Evolutionary conservation across 202 grass and related monocot species (phyloP).

Genomic region (Brachypodium distachyon): DNA sequence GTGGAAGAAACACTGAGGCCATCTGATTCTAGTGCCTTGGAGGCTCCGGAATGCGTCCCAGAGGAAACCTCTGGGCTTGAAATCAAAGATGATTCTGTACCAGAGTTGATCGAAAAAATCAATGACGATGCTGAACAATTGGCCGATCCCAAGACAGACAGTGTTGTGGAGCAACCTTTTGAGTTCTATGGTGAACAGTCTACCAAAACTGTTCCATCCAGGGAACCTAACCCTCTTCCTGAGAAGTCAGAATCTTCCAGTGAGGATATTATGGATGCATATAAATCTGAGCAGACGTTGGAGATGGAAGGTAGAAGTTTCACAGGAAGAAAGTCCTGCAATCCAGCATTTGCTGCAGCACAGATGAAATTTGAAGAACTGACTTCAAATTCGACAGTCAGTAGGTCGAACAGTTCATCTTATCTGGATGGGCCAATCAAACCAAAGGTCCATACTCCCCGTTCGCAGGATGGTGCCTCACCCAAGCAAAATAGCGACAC

Average conservation of each 20-base stretch:
- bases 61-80: conserved; percentile 20
- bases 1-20: conserved; percentile 1
- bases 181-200: conserved; percentile 25
- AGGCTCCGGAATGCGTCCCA: conserved; percentile 11
- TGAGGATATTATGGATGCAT: conserved; percentile 13
- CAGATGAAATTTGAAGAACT: conserved; percentile 90
- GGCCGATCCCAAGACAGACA: conserved; percentile 22
- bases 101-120: conserved; percentile 40
- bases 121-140: conserved; percentile 26
- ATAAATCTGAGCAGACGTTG: conserved; percentile 34
- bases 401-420: conserved; percentile 37
- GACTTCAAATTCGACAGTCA: conserved; percentile 46
- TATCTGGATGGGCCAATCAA: conserved; percentile 44
- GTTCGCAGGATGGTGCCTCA: conserved; percentile 23
- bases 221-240: conserved; percentile 21
- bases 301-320: conserved; percentile 54
- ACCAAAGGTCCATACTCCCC: conserved; percentile 33
- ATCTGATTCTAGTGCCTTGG: conserved; percentile 22
- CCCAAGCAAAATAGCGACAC: conserved; percentile 38
- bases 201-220: conserved; percentile 21
- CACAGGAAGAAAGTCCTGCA: conserved; percentile 45
- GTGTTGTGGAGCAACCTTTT: conserved; percentile 18
- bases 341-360: conserved; percentile 85
- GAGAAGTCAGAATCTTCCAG: conserved; percentile 32
- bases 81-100: conserved; percentile 28